A percentile compares a stretch with the other conserved stretches of the same genome.
Evolutionary conservation across 148 eudicot species (phyloP).

Genomic region (Pouteria glomerata): DNA sequence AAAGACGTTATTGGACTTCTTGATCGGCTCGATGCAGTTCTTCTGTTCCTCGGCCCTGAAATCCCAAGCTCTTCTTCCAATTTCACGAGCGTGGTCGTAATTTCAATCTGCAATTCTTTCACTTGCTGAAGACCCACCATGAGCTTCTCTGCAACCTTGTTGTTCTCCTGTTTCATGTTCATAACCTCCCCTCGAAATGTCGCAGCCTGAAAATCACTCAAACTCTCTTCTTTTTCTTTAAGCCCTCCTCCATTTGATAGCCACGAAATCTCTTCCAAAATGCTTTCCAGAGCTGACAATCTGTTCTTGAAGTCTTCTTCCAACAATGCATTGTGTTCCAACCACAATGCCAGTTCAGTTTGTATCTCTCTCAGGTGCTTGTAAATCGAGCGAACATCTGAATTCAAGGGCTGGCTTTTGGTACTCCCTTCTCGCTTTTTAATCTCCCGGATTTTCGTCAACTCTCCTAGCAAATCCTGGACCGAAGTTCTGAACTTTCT

Average conservation of each 20-base stretch:
- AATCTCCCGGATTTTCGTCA: conserved; percentile 37
- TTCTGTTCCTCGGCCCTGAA: conserved; percentile 18
- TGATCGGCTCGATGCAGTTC: conserved; percentile 34
- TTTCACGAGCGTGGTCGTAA: conserved; percentile 32
- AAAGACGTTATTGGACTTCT: conserved; percentile 60
- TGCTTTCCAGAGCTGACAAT: conserved; percentile 44
- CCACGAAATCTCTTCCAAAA: conserved; percentile 51
- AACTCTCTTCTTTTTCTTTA: conserved; percentile 24
- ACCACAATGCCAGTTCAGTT: conserved; percentile 65
- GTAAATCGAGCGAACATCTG: conserved; percentile 65
- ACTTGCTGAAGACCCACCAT: conserved; percentile 48
- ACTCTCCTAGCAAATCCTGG: conserved; percentile 56
- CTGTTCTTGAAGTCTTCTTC: conserved; percentile 60
- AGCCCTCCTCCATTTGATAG: conserved; percentile 24
- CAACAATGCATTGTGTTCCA: conserved; percentile 59
- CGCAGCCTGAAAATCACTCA: conserved; percentile 52
- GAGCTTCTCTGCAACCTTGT: conserved; percentile 57
- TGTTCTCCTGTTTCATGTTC: conserved; percentile 81
- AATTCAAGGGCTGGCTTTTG: conserved; percentile 27
- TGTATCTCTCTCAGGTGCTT: conserved; percentile 65
- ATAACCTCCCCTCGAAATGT: conserved; percentile 77
- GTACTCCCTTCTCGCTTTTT: conserved; percentile 26
- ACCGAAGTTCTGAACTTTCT: conserved; percentile 56
- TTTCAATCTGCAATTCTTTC: conserved; percentile 42
- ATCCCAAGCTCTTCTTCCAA: conserved; percentile 59